Base-by-base conservation (phyloP, 2,329 filamentous ascomycete genomes). In the Tolypocladium ophioglossoides region DNA sequence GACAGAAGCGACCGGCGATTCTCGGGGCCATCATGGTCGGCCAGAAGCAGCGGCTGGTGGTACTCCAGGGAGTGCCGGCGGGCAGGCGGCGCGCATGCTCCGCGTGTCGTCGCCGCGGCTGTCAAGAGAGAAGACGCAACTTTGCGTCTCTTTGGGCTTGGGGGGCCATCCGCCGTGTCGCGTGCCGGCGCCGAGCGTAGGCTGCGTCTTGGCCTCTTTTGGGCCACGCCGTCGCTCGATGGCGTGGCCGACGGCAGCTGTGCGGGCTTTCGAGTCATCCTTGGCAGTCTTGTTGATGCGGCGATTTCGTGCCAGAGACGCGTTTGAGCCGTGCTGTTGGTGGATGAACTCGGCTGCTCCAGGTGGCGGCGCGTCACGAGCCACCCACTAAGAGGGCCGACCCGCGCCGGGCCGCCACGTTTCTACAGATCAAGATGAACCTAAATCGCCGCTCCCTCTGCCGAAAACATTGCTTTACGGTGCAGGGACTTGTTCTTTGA, bases 31-130 rank as follows among this genome's bases (percentile, higher is more conserved):
- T 70, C 63, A 2, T 63, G 27, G 2, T 63, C 68, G 55, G 73
- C 66, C 2, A 82, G 69, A 3, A 82, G 68, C 5, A 76, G 66
- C 0, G 79, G 78, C 2, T 69, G 68, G 61, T 82, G 79, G 55
- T 82, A 82, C 34, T 59, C 39, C 47, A 55, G 16, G 18, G 57
- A 54, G 41, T 63, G 61, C 4, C 18, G 56, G 5, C 61, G 60
- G 16, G 37, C 39, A 7, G 58, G 55, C 4, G 57, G 55, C 20
- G 50, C 27, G 48, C 61, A 64, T 2, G 57, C 30, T 32, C 58
- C 49, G 35, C 24, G 53, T 22, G 50, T 37, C n/a, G 55, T 30
- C 12, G 44, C 37, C n/a, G 35, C 20, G n/a, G 38, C 34, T n/a
- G 35, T 52, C 16, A 39, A 24, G 11, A 18, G 39, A 7, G 11